Base-by-base conservation (phyloP, 2,329 filamentous ascomycete genomes). In the Penicillium olsonii region DNA sequence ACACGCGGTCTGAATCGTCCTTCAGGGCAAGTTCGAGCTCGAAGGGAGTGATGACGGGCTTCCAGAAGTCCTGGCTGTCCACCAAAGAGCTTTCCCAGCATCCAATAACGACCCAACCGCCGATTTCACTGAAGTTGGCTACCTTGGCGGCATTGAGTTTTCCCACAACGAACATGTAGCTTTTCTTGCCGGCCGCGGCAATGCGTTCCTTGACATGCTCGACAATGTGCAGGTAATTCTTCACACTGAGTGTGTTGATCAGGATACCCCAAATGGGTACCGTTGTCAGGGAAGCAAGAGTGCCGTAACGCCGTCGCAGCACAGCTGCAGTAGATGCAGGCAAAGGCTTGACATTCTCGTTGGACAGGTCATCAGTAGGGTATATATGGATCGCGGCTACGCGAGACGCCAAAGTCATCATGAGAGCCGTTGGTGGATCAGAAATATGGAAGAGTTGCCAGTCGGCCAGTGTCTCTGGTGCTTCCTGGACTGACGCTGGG, bases 31-130 rank as follows among this genome's bases (percentile, higher is more conserved):
- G 75, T 45, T 84, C 85, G 47, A 97, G 75, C 77, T 99, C 94
- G 68, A 95, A 97, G 0, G 92, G 92, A n/a, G 94, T 99, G 34
- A 97, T 84, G 9, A 97, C 85, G 0, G 92, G 91, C 61, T 84
- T 83, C 80, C 87, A 97, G 66, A 96, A 95, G 6, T 88, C 88
- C 50, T 88, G 87, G 56, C 91, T 90, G 61, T 96, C 92, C 4
- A 99, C 83, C 42, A 97, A 75, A 52, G 88, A 90, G 68, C 92
- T 96, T 74, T 99, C 94, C 94, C 94, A 99, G 72, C 94, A 99
- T 2, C 94, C 92, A 9, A 99, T 89, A 0, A 97, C 91, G 0
- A 97, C 91, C 94, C 94, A 99, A 14, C 91, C 92, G 37, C 91
- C 92, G 5, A 99, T 84, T 70, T 99, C 94, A 50, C 87, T 84